Base-by-base conservation (phyloP, 2,329 filamentous ascomycete genomes). In the Parasarocladium wereldwijsianum region DNA sequence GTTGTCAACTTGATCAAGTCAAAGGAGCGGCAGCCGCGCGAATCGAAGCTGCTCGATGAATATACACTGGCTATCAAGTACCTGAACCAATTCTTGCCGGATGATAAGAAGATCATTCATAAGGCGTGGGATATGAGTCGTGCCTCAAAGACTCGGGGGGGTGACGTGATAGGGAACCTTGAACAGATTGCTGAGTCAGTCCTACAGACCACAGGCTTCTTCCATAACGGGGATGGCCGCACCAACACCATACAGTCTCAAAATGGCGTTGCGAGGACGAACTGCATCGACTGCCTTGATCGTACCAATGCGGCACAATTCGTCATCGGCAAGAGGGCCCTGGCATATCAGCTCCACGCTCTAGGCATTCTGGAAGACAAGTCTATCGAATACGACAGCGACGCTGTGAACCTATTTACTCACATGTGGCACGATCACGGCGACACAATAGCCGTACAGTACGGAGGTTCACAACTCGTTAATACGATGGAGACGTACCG, bases 401-500 rank as follows among this genome's bases (percentile, higher is more conserved):
- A 98, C 54, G 85, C 84, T 3, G 80, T 94, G 34, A 93, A 96
- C 43, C 69, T 94, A 8, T 94, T 98, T 43, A 96, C 90, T 1
- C 82, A 93, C 44, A 96, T 98, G 87, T 93, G 86, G 57, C 86
- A 96, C 50, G 85, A 93, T 41, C 90, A 98, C 47, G 90, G 90
- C 34, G 90, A 98, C 51, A 94, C 86, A 4, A 96, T 98, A 44
- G 90, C 90, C 1, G 80, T 96, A 32, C 90, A 98, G 50, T 98
- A 98, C 43, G 90, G 90, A 33, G 90, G 90, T 8, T 96, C 86
- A 3, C 90, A 98, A 52, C 68, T 98, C 1, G 90, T 98, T 43
- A 98, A 98, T 50, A 98, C 90, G 0, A 96, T 98, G 86, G 86
- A 93, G 40, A 98, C 90, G 4, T 98, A 98, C 51, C 80, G 90